phyloP scores from a whole-genome alignment of 495 filamentous ascomycete genomes.

The Parachaetomium inaequale region DNA sequence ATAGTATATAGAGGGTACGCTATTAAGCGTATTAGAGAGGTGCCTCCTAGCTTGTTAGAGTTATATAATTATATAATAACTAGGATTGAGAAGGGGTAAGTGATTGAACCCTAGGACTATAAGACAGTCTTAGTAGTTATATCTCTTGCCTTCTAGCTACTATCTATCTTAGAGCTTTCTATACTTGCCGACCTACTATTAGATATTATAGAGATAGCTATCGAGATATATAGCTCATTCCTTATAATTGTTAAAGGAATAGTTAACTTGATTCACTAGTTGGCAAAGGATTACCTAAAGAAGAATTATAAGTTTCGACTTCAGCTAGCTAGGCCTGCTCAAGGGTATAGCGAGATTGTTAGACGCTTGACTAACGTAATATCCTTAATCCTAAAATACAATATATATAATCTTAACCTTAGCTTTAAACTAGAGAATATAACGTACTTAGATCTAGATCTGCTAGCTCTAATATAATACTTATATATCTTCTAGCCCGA shows the following conservation, averaged over 20 bases:
- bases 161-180: slow-evolving; percentile 29
- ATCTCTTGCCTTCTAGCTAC: slow-evolving; percentile 27
- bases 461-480: slow-evolving; percentile 30
- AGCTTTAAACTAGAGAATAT: slow-evolving; percentile 20
- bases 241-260: slow-evolving; percentile 29
- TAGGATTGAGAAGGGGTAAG: slow-evolving; percentile 5
- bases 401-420: slow-evolving; percentile 20
- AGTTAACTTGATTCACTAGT: slow-evolving; percentile 42
- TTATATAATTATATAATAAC: slow-evolving; percentile 21
- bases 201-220: slow-evolving; percentile 7
- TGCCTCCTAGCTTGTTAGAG: slow-evolving; percentile 21
- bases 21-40: slow-evolving; percentile 11
- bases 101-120: slow-evolving; percentile 18
- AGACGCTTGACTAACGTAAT: slow-evolving; percentile 27
- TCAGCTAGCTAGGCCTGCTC: slow-evolving; percentile 9
- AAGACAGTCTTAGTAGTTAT: slow-evolving; percentile 24
- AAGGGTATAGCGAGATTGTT: slow-evolving; percentile 30
- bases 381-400: slow-evolving; percentile 15
- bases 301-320: slow-evolving; percentile 9
- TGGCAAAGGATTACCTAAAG: slow-evolving; percentile 40
- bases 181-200: slow-evolving; percentile 18
- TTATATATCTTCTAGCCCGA: slow-evolving; percentile 35
- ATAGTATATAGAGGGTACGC: slow-evolving; percentile 5
- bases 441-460: slow-evolving; percentile 24
- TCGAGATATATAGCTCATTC: slow-evolving; percentile 33